These are phyloP conservation scores for Boletus barrowsii DNA, from an alignment of 768 basidiomycete genomes.

Conservation along the genomic window DNA sequence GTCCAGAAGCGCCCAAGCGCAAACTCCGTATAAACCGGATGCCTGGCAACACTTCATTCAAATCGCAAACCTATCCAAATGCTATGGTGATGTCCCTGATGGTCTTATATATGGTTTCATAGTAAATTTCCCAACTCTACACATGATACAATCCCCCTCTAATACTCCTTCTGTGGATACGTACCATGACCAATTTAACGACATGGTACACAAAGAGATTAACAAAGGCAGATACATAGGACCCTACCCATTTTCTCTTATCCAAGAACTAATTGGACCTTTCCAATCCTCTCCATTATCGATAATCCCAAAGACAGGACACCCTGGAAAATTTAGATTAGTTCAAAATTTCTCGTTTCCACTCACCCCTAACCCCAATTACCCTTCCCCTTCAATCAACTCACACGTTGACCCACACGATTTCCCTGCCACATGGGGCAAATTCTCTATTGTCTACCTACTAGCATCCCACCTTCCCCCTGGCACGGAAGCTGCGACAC, in stretches of 20 bases:
- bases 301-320: not conserved
- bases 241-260: not conserved
- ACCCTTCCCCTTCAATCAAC: not conserved
- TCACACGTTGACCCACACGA: rapidly evolving
- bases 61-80: not conserved
- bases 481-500: not conserved
- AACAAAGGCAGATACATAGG: not conserved
- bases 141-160: no score
- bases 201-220: not conserved
- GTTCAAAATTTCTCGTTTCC: not conserved
- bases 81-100: not conserved
- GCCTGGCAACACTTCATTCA: not conserved
- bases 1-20: not conserved
- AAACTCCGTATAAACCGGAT: not conserved
- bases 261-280: not conserved
- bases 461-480: not conserved
- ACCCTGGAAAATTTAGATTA: not conserved
- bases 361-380: rapidly evolving
- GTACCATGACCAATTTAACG: not conserved
- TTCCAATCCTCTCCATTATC: conserved; percentile 1
- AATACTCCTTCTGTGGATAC: no score
- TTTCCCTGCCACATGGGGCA: not conserved
- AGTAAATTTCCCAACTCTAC: not conserved
- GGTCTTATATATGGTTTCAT: not conserved
- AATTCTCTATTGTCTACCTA: not conserved